Evolutionary conservation across 805 yeast genomes (phyloP).

Genomic region (Yamadazyma philogaea): DNA sequence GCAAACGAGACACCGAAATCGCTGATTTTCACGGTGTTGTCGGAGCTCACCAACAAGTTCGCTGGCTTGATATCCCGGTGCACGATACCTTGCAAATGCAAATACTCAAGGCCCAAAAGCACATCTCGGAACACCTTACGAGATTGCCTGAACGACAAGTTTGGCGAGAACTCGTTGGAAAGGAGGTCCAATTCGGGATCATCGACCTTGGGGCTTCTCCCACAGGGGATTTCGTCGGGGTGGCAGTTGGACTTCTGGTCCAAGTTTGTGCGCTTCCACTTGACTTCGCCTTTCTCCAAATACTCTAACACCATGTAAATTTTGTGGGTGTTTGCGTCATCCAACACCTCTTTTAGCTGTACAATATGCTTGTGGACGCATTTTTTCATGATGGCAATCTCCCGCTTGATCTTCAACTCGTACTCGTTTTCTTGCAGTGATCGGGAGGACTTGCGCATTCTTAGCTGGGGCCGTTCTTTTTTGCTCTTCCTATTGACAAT

Average conservation of each 20-base stretch:
- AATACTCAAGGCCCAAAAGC: constrained; percentile 80
- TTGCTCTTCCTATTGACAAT: constrained; percentile 71
- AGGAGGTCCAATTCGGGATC: constrained; percentile 22
- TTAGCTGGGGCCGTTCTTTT: constrained; percentile 30
- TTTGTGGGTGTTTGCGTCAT: constrained; percentile 78
- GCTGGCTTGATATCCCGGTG: constrained; percentile 98
- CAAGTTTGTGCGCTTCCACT: constrained; percentile 53
- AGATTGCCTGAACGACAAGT: constrained; percentile 62
- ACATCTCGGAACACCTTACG: constrained; percentile 79
- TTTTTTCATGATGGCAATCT: constrained; percentile 47
- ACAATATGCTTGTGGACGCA: constrained; percentile 44
- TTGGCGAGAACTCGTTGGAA: constrained; percentile 45
- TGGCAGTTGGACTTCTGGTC: constrained; percentile 21
- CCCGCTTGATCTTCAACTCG: constrained; percentile 37
- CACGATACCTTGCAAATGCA: constrained; percentile 85
- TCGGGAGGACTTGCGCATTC: constrained; percentile 20
- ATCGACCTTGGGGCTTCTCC: constrained; percentile 18
- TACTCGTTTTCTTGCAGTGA: constrained; percentile 22
- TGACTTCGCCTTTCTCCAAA: constrained; percentile 84
- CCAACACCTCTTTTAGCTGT: constrained; percentile 61
- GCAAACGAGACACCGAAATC: constrained; percentile 96
- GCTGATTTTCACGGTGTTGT: constrained; percentile 81
- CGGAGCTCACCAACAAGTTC: constrained; percentile 67
- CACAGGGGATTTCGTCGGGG: constrained; percentile 42
- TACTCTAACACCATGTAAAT: constrained; percentile 89